Evolutionary conservation across 371 early-diverging fungal species (phyloP).

Genomic region (Rhizopus sp.): DNA sequence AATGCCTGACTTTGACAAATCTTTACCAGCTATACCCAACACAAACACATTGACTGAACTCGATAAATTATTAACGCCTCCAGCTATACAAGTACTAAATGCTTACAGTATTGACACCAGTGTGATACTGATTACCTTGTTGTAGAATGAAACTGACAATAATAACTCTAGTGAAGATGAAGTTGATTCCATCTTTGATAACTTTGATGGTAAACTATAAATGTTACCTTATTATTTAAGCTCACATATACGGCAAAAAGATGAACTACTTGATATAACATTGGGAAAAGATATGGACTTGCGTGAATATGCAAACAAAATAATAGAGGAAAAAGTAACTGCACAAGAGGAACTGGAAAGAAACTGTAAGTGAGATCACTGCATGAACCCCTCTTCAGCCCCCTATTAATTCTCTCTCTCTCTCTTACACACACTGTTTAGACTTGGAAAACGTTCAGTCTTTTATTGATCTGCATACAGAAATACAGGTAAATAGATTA

Average conservation of each 20-base stretch:
- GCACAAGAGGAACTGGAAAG: slow-evolving; percentile 75
- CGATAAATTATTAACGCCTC: slow-evolving; percentile 28
- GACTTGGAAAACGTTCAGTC: slow-evolving; percentile 70
- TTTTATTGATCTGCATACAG: slow-evolving; percentile 71
- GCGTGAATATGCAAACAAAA: slow-evolving; percentile 79
- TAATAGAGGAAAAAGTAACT: slow-evolving; percentile 69
- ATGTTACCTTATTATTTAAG: not conserved
- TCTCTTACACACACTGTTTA: slow-evolving; percentile 18
- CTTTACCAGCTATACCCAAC: slow-evolving; percentile 21
- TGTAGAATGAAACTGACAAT: slow-evolving; percentile 10
- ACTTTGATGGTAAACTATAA: slow-evolving; percentile 51
- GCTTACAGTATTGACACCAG: slow-evolving; percentile 3
- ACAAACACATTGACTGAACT: slow-evolving; percentile 28
- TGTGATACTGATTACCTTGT: not conserved
- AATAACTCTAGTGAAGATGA: slow-evolving; percentile 30
- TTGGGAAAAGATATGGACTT: slow-evolving; percentile 85
- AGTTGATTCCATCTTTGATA: slow-evolving; percentile 50
- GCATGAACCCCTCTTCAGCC: not conserved
- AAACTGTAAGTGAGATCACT: slow-evolving; percentile 59
- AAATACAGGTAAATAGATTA: slow-evolving; percentile 57
- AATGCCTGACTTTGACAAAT: slow-evolving; percentile 1
- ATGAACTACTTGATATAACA: slow-evolving; percentile 77
- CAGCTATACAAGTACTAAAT: not conserved
- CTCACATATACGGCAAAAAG: slow-evolving; percentile 55
- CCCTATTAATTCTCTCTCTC: not conserved